These are phyloP conservation scores for Boletales sp. DNA, from an alignment of 768 basidiomycete species.

Conservation along the genomic window DNA sequence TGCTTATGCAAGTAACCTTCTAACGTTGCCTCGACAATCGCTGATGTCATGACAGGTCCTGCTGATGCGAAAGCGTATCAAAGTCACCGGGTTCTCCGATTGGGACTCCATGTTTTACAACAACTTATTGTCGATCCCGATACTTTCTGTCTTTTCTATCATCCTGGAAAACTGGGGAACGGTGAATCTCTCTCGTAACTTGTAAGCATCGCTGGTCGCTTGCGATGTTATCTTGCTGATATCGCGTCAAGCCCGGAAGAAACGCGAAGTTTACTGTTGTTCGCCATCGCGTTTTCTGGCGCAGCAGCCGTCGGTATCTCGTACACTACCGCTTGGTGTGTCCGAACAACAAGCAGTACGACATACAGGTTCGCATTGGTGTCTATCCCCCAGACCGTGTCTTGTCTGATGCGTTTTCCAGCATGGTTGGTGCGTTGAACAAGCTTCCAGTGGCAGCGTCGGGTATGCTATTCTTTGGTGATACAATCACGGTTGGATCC, in stretches of 20 bases:
- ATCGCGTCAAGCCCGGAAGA: constrained; percentile 64
- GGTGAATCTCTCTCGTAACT: constrained; percentile 75
- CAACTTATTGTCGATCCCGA: constrained; percentile 92
- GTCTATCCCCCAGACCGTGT: background rate
- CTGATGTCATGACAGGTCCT: constrained; percentile 58
- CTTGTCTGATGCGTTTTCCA: constrained; percentile 27
- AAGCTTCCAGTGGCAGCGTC: constrained; percentile 98
- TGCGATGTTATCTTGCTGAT: no score
- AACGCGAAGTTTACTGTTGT: constrained; percentile 73
- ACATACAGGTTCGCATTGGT: constrained; percentile 77
- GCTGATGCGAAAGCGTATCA: constrained; percentile 95
- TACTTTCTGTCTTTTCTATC: constrained; percentile 78
- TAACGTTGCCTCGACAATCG: background rate
- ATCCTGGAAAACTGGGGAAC: constrained; percentile 86
- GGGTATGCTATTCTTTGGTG: constrained; percentile 97
- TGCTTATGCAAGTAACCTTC: constrained; percentile 63
- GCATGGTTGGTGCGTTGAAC: constrained; percentile 97
- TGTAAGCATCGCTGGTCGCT: constrained; percentile 56
- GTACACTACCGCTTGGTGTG: constrained; percentile 98
- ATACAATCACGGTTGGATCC: constrained; percentile 82
- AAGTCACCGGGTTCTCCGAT: constrained; percentile 90
- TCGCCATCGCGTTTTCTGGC: constrained; percentile 94
- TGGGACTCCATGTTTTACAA: constrained; percentile 99
- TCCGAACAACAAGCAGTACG: constrained; percentile 92
- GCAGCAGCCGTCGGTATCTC: constrained; percentile 97